A percentile compares a stretch with the other conserved stretches of the same genome.
Conservation (phyloP, 2,329 filamentous ascomycete species). For the Chalaropsis thielavioides region DNA sequence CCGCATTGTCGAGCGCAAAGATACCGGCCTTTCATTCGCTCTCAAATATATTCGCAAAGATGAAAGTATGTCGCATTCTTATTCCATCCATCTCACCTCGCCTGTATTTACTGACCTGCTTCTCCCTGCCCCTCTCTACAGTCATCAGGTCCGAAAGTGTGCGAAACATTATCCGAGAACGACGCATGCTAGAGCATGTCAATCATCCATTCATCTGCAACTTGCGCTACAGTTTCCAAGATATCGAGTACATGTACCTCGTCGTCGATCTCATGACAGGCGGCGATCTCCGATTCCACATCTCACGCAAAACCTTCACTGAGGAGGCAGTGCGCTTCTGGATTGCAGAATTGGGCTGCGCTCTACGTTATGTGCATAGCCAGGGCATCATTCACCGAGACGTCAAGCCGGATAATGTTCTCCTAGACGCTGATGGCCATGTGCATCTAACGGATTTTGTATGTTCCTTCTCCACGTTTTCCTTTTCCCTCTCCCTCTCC, state of each 20-base stretch:
- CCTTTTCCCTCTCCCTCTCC: background rate
- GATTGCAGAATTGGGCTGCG: conserved; percentile 89
- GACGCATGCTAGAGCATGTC: conserved; percentile 93
- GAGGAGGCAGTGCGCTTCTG: conserved; percentile 95
- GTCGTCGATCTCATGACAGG: conserved; percentile 98
- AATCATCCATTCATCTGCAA: conserved; percentile 98
- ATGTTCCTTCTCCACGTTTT: conserved; percentile 26
- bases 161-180: conserved; percentile 92
- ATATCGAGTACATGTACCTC: conserved; percentile 98
- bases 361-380: conserved; percentile 69
- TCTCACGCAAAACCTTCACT: conserved; percentile 93
- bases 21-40: conserved; percentile 84
- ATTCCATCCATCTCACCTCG: too few relatives aligned
- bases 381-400: conserved; percentile 85
- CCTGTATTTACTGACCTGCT: background rate
- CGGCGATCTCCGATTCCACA: conserved; percentile 91
- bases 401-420: conserved; percentile 81
- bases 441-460: conserved; percentile 97
- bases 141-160: conserved; percentile 96
- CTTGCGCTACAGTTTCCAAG: conserved; percentile 95
- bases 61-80: conserved; percentile 49
- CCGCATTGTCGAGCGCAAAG: conserved; percentile 93
- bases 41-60: conserved; percentile 98
- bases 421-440: conserved; percentile 78
- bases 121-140: conserved; percentile 26